Conservation (phyloP, 371 early-diverging fungal genomes). For the Mucor lusitanicus region DNA sequence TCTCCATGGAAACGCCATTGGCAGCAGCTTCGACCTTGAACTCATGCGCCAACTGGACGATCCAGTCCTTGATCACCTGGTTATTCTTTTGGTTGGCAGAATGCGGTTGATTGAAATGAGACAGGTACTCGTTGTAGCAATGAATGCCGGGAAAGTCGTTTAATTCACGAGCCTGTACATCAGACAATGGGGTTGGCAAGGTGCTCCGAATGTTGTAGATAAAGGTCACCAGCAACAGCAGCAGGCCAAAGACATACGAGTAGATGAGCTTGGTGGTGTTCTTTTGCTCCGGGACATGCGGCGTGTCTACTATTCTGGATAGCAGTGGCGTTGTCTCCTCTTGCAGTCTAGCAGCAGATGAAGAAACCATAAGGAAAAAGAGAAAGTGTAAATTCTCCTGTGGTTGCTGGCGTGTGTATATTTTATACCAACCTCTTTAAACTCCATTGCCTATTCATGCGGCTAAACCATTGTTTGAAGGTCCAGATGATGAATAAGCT, state of each 20-base stretch:
- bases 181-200: slow-evolving; percentile 50
- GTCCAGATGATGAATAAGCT: neutral
- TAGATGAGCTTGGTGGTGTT: slow-evolving; percentile 16
- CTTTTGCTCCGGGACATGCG: slow-evolving; percentile 4
- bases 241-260: slow-evolving; percentile 21
- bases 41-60: slow-evolving; percentile 34
- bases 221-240: slow-evolving; percentile 12
- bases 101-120: slow-evolving; percentile 55
- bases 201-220: slow-evolving; percentile 27
- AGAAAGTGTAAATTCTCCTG: neutral
- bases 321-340: slow-evolving; percentile 14
- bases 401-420: neutral
- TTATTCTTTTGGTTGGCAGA: slow-evolving; percentile 56
- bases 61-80: slow-evolving; percentile 36
- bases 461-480: neutral
- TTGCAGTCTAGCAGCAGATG: neutral
- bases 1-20: slow-evolving; percentile 45
- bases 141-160: slow-evolving; percentile 51
- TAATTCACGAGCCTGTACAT: slow-evolving; percentile 36
- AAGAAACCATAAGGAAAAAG: slow-evolving; percentile 3
- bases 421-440: neutral
- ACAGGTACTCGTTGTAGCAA: slow-evolving; percentile 55
- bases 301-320: slow-evolving; percentile 5
- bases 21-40: slow-evolving; percentile 43
- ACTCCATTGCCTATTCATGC: slow-evolving; percentile 1